Conservation (phyloP, 176 grass and related monocot genomes). For the Guadua angustifolia region DNA sequence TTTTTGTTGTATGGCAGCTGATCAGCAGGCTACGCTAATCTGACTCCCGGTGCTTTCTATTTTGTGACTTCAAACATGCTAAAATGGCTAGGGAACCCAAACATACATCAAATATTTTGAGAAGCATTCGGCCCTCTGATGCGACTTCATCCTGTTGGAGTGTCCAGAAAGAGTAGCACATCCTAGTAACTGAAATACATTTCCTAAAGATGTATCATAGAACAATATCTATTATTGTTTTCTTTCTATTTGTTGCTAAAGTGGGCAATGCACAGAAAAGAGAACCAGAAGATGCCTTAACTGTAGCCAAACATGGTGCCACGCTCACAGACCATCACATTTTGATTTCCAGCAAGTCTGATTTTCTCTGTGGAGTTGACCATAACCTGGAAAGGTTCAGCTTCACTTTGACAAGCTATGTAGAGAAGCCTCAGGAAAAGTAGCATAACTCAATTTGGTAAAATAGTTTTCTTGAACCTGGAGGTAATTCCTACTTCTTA, state of each 20-base stretch:
- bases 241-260: not conserved
- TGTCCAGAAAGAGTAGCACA: slow-evolving; percentile 27
- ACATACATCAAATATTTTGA: slow-evolving; percentile 23
- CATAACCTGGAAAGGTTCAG: slow-evolving; percentile 62
- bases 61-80: slow-evolving; percentile 17
- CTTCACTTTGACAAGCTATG: slow-evolving; percentile 16
- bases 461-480: not conserved
- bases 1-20: not conserved
- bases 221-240: not conserved
- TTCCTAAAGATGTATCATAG: slow-evolving; percentile 5
- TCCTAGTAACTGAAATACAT: not conserved
- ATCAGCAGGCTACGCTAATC: slow-evolving; percentile 9
- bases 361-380: slow-evolving; percentile 86
- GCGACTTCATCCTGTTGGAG: not conserved
- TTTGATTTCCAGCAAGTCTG: slow-evolving; percentile 88
- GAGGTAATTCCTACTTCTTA: slow-evolving; percentile 8
- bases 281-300: slow-evolving; percentile 57
- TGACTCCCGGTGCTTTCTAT: slow-evolving; percentile 16
- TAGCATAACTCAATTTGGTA: not conserved
- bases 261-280: slow-evolving; percentile 16
- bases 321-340: slow-evolving; percentile 98
- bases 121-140: slow-evolving; percentile 1
- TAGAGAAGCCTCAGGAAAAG: not conserved
- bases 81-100: not conserved
- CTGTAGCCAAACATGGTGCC: slow-evolving; percentile 99